phyloP scores from a whole-genome alignment of 2,329 filamentous ascomycete species.

The Lachnellula arida region DNA sequence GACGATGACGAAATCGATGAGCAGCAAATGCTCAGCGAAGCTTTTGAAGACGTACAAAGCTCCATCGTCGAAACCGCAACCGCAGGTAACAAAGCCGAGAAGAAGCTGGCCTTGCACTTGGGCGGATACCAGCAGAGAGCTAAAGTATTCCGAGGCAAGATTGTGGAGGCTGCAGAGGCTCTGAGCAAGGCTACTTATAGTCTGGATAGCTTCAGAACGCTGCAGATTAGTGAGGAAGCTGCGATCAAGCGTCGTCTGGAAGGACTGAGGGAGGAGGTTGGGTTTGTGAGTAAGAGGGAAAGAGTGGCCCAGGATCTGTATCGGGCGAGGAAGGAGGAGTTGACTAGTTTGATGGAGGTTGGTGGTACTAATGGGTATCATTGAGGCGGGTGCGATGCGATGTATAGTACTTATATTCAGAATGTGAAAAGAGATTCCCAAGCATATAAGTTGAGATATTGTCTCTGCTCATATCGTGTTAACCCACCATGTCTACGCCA shows the following conservation, averaged over 20 bases:
- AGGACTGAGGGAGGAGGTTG: slow-evolving; percentile 75
- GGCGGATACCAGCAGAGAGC: slow-evolving; percentile 88
- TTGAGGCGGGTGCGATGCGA: slow-evolving; percentile 4
- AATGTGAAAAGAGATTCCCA: not conserved
- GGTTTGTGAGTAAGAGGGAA: slow-evolving; percentile 74
- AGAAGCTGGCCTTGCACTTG: slow-evolving; percentile 82
- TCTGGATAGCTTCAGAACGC: slow-evolving; percentile 67
- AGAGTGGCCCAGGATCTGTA: slow-evolving; percentile 88
- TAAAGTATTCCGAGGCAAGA: slow-evolving; percentile 75
- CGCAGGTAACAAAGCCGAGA: slow-evolving; percentile 81
- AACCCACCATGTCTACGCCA: too few relatives aligned
- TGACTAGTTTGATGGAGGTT: slow-evolving; percentile 52
- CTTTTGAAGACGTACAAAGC: slow-evolving; percentile 73
- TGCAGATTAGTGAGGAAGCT: slow-evolving; percentile 75
- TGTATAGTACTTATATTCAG: slow-evolving; percentile 5
- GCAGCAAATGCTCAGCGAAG: slow-evolving; percentile 38
- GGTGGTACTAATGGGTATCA: slow-evolving; percentile 27
- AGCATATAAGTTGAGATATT: too few relatives aligned
- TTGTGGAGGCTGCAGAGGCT: slow-evolving; percentile 67
- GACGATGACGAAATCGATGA: slow-evolving; percentile 58
- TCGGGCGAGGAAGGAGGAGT: slow-evolving; percentile 69
- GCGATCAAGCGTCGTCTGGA: slow-evolving; percentile 69
- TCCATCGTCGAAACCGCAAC: slow-evolving; percentile 70
- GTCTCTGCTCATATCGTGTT: too few relatives aligned
- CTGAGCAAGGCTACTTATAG: slow-evolving; percentile 69